These are phyloP conservation scores for Nepenthes alata DNA, from an alignment of 179 eudicot genomes.

Conservation along the genomic window DNA sequence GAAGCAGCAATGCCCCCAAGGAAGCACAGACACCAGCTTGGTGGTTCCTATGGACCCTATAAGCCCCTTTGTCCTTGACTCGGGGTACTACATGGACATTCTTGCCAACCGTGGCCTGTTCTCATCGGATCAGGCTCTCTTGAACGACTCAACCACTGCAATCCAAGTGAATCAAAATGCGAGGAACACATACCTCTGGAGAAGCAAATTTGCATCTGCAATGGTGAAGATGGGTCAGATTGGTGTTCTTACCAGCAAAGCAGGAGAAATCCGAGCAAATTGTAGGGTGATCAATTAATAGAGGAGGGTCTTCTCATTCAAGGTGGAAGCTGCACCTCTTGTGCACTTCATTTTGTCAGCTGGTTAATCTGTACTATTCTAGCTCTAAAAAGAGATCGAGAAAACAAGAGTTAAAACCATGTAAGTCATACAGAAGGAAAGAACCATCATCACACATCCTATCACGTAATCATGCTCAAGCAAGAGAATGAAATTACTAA, in stretches of 20 bases:
- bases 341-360: no score
- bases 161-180: constrained; percentile 41
- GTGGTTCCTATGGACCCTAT: constrained; percentile 64
- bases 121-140: constrained; percentile 62
- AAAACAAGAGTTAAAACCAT: no score
- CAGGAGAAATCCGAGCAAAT: constrained; percentile 50
- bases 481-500: no score
- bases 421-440: not conserved
- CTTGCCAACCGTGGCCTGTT: constrained; percentile 48
- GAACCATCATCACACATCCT: not conserved
- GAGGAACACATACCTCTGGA: constrained; percentile 28
- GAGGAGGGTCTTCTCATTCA: not conserved
- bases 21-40: constrained; percentile 20
- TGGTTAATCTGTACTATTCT: no score
- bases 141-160: constrained; percentile 23
- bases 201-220: constrained; percentile 42
- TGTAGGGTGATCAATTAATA: constrained; percentile 47
- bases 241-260: constrained; percentile 41
- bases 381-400: not conserved
- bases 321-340: not conserved
- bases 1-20: constrained; percentile 49
- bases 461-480: no score
- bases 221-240: constrained; percentile 71
- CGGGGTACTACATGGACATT: constrained; percentile 41
- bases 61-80: constrained; percentile 36